phyloP scores from a whole-genome alignment of 495 filamentous ascomycete genomes.

The Antarctomyces pellizariae region DNA sequence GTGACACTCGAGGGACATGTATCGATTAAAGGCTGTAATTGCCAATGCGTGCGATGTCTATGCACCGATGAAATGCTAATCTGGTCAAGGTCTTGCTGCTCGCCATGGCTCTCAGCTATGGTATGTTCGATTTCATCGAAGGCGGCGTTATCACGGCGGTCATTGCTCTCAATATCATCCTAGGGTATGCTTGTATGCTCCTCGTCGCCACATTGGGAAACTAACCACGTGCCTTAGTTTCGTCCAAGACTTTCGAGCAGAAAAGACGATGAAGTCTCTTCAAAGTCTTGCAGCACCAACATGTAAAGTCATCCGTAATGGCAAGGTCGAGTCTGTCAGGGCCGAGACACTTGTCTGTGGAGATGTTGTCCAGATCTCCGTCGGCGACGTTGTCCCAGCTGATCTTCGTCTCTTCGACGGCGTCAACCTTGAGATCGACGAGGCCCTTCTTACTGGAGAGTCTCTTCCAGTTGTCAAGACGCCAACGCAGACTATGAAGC shows the following conservation, averaged over 20 bases:
- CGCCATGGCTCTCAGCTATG: conserved; percentile 55
- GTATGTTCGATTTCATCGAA: conserved; percentile 51
- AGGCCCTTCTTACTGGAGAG: conserved; percentile 56
- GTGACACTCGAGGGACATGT: conserved; percentile 1
- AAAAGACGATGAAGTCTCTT: conserved; percentile 50
- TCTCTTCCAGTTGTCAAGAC: conserved; percentile 46
- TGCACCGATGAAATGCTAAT: conserved; percentile 9
- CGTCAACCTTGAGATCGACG: conserved; percentile 50
- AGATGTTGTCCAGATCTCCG: conserved; percentile 43
- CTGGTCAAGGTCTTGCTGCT: conserved; percentile 52
- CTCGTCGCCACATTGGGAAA: conserved; percentile 1
- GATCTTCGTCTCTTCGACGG: conserved; percentile 42
- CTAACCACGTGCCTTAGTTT: conserved; percentile 19
- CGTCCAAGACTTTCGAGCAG: conserved; percentile 47
- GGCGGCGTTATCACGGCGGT: conserved; percentile 53
- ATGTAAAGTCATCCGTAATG: conserved; percentile 37
- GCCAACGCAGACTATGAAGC: no score
- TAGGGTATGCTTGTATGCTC: conserved; percentile 23
- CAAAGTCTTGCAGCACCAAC: conserved; percentile 41
- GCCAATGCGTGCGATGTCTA: conserved; percentile 3
- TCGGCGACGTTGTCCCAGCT: conserved; percentile 48
- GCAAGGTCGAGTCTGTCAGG: conserved; percentile 28
- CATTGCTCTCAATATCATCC: conserved; percentile 45
- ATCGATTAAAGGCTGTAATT: conserved; percentile 1
- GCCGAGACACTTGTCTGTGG: conserved; percentile 42